Evolutionary conservation across 2,329 filamentous ascomycete species (phyloP), one percentile per base, ranked within the genome.

Genomic region (Sporothrix mexicana): DNA sequence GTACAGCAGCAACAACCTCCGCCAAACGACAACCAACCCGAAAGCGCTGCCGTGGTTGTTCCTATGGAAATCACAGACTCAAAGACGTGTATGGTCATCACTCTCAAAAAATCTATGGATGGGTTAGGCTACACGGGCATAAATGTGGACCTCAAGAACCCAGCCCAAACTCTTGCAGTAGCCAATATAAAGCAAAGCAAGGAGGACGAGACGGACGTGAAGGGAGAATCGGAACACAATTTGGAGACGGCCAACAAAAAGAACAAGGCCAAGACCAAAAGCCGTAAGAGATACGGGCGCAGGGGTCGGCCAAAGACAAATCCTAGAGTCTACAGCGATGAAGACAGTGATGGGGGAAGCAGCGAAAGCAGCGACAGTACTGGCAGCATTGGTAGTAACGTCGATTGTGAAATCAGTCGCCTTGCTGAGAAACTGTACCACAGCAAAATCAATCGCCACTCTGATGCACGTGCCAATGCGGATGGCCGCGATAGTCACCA

Each of bases 391-490:
- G 47, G 49, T 55, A 55, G 57, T 45, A 25, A 49, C 5, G 17
- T 72, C 25, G 66, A 59, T 3, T 66, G 30, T 17, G 69, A 72
- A 6, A 25, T 72, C 51, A 25, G 36, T 69, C 55, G 55, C 12
- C 72, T 73, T 36, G 64, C 72, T 1, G 25, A 59, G 49, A 69
- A 55, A 17, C 55, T 73, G 6, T 57, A 71, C n/a, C 45, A 30
- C 10, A 55, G 47, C 62, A 62, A 53, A 8, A 25, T 59, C 3
- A 47, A 30, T 47, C 45, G 55, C 36, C 64, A 41, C 23, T 62
- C 69, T 2, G 69, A 69, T 49, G 53, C 69, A 4, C 57, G 45
- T 23, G 69, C n/a, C 20, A 49, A 43, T 51, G 25, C 57, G 30
- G 57, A 72, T 30, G 57, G 49, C 17, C 23, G 20, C 23, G 23